Conservation (phyloP, 768 basidiomycete species). For the Rhizopogon salebrosus region DNA sequence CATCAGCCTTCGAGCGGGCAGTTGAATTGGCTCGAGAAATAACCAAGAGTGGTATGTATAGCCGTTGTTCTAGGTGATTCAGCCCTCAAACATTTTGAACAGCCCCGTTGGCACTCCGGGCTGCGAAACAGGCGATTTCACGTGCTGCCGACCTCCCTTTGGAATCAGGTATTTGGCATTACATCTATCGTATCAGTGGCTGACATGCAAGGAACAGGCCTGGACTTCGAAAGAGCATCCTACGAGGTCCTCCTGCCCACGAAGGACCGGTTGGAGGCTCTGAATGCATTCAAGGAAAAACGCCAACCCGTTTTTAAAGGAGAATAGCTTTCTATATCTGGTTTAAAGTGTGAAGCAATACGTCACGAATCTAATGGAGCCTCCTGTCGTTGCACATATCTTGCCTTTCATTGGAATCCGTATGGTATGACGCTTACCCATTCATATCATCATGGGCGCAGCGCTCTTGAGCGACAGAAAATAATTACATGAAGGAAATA, state of each 20-base stretch:
- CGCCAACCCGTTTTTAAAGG: slow-evolving; percentile 75
- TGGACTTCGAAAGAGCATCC: slow-evolving; percentile 86
- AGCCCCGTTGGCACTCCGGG: slow-evolving; percentile 86
- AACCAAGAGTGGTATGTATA: slow-evolving; percentile 51
- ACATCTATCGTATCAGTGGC: neutral
- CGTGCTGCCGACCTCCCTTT: slow-evolving; percentile 73
- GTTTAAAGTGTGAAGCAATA: neutral
- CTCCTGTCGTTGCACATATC: too few species aligned
- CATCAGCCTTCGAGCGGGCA: slow-evolving; percentile 66
- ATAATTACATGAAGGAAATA: neutral
- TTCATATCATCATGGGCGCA: too few species aligned
- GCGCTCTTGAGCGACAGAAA: too few species aligned
- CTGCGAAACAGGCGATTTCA: slow-evolving; percentile 83
- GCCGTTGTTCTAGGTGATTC: neutral
- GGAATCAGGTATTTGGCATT: slow-evolving; percentile 52
- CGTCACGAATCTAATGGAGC: neutral
- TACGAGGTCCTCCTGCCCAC: slow-evolving; percentile 77
- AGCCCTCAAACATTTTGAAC: neutral
- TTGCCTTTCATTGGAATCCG: too few species aligned
- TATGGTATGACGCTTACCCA: too few species aligned
- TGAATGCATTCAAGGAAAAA: slow-evolving; percentile 84
- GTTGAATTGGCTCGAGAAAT: slow-evolving; percentile 65
- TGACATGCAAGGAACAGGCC: slow-evolving; percentile 36
- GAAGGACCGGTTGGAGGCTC: slow-evolving; percentile 77
- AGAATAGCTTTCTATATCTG: slow-evolving; percentile 38